phyloP scores from a whole-genome alignment of 2,329 filamentous ascomycete species.

The Neodidymelliopsis sp. region DNA sequence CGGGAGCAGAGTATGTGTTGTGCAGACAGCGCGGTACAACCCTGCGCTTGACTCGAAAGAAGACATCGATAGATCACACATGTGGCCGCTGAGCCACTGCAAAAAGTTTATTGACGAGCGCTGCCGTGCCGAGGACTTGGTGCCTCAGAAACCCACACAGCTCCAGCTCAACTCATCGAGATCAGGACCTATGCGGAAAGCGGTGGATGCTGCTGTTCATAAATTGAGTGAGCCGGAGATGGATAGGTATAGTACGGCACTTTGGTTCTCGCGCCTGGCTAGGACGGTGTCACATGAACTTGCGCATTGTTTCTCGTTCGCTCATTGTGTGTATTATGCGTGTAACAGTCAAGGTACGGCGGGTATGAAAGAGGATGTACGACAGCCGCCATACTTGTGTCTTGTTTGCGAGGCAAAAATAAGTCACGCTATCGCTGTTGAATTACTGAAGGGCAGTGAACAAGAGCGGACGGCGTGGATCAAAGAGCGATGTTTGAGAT shows the following conservation, averaged over 20 bases:
- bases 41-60: constrained; percentile 56
- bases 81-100: constrained; percentile 72
- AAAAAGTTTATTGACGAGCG: constrained; percentile 55
- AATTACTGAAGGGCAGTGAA: constrained; percentile 32
- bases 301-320: constrained; percentile 71
- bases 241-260: too few relatives aligned
- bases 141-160: constrained; percentile 18
- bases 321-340: constrained; percentile 70
- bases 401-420: constrained; percentile 67
- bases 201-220: constrained; percentile 27
- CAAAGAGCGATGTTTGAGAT: constrained; percentile 49
- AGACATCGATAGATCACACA: constrained; percentile 59
- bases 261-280: constrained; percentile 67
- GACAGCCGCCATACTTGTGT: constrained; percentile 70
- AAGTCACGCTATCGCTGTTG: constrained; percentile 29
- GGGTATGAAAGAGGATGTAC: constrained; percentile 63
- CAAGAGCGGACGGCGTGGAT: constrained; percentile 26
- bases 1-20: constrained; percentile 66
- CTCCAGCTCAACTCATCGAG: constrained; percentile 20
- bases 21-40: constrained; percentile 69
- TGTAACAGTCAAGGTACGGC: constrained; percentile 70
- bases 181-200: constrained; percentile 21
- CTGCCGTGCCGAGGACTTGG: constrained; percentile 43
- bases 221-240: neutral
- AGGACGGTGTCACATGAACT: constrained; percentile 67